Conservation (phyloP, 176 grass and related monocot species). For the Eleusine indica region DNA sequence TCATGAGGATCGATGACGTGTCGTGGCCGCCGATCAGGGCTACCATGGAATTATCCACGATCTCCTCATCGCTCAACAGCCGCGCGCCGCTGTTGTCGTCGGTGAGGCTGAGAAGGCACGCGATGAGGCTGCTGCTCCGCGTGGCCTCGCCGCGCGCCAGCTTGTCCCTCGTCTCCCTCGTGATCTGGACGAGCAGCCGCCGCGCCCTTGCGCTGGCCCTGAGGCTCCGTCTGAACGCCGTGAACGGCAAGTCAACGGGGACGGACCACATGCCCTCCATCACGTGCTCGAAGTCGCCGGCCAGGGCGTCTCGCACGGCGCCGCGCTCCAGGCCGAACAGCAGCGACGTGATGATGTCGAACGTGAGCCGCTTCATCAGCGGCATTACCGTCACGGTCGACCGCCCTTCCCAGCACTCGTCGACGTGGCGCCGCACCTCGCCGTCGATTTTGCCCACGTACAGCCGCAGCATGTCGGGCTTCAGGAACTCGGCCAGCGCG, state of each 20-base stretch:
- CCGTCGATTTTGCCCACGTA: slow-evolving; percentile 55
- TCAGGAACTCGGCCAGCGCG: slow-evolving; percentile 47
- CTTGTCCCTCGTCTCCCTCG: slow-evolving; percentile 13
- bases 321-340: slow-evolving; percentile 43
- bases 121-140: slow-evolving; percentile 45
- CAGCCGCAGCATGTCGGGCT: slow-evolving; percentile 53
- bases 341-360: slow-evolving; percentile 49
- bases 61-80: slow-evolving; percentile 54
- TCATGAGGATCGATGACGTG: slow-evolving; percentile 53
- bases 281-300: slow-evolving; percentile 23
- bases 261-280: slow-evolving; percentile 38
- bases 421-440: slow-evolving; percentile 50
- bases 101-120: slow-evolving; percentile 27
- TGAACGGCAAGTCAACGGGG: slow-evolving; percentile 49
- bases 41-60: slow-evolving; percentile 49
- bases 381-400: slow-evolving; percentile 36
- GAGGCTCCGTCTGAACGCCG: slow-evolving; percentile 38
- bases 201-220: slow-evolving; percentile 27
- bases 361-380: slow-evolving; percentile 55
- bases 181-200: background rate
- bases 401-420: slow-evolving; percentile 29
- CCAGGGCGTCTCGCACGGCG: slow-evolving; percentile 18
- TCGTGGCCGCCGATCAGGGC: slow-evolving; percentile 44
- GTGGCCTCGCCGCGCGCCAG: slow-evolving; percentile 14
- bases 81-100: background rate